Conservation (phyloP, 208 protist species). For the Angomonas ambiguus region DNA sequence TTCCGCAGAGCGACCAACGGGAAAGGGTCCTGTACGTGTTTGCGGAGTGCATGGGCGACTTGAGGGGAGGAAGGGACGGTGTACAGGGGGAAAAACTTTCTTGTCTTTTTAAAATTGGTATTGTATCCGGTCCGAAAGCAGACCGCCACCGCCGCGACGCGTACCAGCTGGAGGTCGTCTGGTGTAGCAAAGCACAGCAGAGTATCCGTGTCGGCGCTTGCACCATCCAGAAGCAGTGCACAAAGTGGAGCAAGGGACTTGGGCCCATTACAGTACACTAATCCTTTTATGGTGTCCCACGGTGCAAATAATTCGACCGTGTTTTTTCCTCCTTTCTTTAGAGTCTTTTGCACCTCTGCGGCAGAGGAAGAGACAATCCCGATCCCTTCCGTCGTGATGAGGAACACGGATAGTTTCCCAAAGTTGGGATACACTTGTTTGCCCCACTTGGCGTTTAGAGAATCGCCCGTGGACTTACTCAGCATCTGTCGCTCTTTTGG, state of each 20-base stretch:
- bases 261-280: not conserved
- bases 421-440: not conserved
- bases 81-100: not conserved
- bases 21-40: conserved; percentile 22
- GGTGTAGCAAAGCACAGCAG: not conserved
- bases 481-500: not conserved
- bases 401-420: not conserved
- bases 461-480: not conserved
- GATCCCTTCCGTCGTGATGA: conserved; percentile 1
- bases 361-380: not conserved
- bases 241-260: not conserved
- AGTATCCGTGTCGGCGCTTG: not conserved
- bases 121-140: not conserved
- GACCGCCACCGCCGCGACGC: not conserved
- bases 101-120: not conserved
- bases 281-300: conserved; percentile 15
- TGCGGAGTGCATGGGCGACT: conserved; percentile 37
- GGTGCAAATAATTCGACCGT: not conserved
- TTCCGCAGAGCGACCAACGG: conserved; percentile 38
- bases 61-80: not conserved
- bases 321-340: not conserved
- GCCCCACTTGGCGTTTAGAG: not conserved
- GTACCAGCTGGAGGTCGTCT: not conserved
- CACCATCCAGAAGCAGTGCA: not conserved
- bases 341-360: not conserved